Base-by-base conservation (phyloP, 2,329 filamentous ascomycete genomes). In the Penicillium occitanis region DNA sequence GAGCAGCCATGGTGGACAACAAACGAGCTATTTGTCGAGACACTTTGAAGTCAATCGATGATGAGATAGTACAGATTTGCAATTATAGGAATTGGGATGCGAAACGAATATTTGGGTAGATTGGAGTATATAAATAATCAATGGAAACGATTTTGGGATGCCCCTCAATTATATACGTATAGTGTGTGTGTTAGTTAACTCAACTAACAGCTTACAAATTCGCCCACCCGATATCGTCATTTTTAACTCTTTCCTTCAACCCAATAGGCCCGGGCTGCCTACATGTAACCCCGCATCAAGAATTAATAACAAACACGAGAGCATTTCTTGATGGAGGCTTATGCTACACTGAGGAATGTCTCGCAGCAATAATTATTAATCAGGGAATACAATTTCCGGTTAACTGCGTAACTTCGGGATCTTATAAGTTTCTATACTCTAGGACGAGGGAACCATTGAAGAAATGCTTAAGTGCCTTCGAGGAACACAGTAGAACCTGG, bases 1-100 rank as follows among this genome's bases (percentile, higher is more conserved):
- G 68, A 50, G 70, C 70, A 65, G 68, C 69, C 71, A 74, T 78
- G 46, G 66, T 71, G 68, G 50, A 55, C 50, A 63, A 63, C 25
- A 30, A 7, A 79, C 53, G 62, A 37, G 51, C 28, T n/a, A 64
- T 40, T 30, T 25, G 62, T 35, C 59, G 42, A 28, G 63, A 40
- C 63, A 65, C 51, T 64, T 46, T 58, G 51, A 48, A 44, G 40
- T 30, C 44, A 33, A n/a, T 60, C 1, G 14, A 30, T 37, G 11
- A 57, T 19, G 11, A 35, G 5, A 5, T 35, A 35, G 8, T 57
- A 28, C 28, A 35, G 5, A 17, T 50, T 30, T 33, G 28, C 14
- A 17, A n/a, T n/a, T 22, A 17, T 5, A 33, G 1, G 7, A n/a
- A 30, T 30, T 51, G 48, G n/a, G 22, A 10, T 30, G 11, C 3